Percentiles rank a stretch among this genome's conserved stretches.
phyloP scores from a whole-genome alignment of 2,329 filamentous ascomycete species.

The Venturia pyrina region DNA sequence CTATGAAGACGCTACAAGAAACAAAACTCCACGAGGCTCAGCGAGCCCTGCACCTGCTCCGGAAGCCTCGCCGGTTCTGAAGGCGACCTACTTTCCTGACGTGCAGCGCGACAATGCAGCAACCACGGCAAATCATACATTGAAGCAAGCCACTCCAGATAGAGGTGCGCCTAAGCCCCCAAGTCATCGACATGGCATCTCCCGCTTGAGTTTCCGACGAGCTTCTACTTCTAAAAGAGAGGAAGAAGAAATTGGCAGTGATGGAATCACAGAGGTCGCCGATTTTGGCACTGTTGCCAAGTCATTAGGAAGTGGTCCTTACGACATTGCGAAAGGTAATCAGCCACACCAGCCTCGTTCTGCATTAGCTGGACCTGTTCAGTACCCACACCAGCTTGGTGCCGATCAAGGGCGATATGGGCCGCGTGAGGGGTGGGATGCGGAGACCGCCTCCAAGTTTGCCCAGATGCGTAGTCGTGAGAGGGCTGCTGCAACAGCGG shows the following conservation, averaged over 20 bases:
- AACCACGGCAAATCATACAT: background rate
- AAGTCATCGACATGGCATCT: background rate
- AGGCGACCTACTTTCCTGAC: conserved; percentile 2
- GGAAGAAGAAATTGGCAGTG: conserved; percentile 15
- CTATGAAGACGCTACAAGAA: conserved; percentile 20
- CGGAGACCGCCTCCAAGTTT: conserved; percentile 24
- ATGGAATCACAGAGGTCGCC: conserved; percentile 20
- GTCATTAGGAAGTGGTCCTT: conserved; percentile 33
- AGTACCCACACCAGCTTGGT: conserved; percentile 27
- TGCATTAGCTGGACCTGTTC: conserved; percentile 14
- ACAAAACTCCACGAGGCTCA: conserved; percentile 17
- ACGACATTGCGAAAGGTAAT: conserved; percentile 27
- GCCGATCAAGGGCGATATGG: conserved; percentile 20
- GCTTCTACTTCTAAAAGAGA: background rate
- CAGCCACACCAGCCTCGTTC: background rate
- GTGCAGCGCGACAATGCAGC: background rate
- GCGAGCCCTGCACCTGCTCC: background rate
- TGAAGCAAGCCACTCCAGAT: background rate
- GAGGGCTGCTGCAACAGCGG: conserved; percentile 14
- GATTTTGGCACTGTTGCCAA: conserved; percentile 33
- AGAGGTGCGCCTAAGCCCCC: background rate
- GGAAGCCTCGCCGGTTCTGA: background rate
- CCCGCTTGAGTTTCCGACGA: conserved; percentile 1
- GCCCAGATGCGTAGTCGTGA: conserved; percentile 28
- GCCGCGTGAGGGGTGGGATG: conserved; percentile 26